Evolutionary conservation across 2,329 filamentous ascomycete genomes (phyloP).

Genomic region (Sclerotinia sclerotiorum): DNA sequence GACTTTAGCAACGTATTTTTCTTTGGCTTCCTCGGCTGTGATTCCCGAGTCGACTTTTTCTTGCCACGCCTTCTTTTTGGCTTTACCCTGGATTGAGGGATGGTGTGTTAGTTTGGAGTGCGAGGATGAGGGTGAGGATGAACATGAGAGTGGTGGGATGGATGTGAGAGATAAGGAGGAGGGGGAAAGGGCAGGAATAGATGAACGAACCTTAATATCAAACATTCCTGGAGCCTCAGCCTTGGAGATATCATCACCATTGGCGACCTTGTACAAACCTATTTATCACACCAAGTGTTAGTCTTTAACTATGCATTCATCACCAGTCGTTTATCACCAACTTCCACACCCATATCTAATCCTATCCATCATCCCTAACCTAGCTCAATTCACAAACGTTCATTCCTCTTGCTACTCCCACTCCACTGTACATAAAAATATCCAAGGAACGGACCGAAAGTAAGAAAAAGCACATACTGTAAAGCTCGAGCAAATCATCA

Average conservation of each 20-base stretch:
- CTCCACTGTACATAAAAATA: background rate
- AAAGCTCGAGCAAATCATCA: slow-evolving; percentile 58
- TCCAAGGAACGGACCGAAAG: background rate
- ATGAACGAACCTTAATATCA: slow-evolving; percentile 57
- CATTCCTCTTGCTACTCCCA: background rate
- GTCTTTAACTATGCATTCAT: background rate
- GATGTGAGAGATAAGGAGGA: background rate
- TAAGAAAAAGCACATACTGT: slow-evolving; percentile 28
- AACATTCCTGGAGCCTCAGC: slow-evolving; percentile 66
- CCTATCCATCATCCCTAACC: background rate
- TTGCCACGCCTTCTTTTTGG: slow-evolving; percentile 78
- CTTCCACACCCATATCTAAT: background rate
- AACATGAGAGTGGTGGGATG: slow-evolving; percentile 40
- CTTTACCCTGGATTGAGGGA: slow-evolving; percentile 57
- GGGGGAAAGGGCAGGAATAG: background rate
- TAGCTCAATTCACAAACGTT: background rate
- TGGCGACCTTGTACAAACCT: slow-evolving; percentile 61
- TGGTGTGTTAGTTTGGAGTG: background rate
- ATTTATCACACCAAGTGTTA: slow-evolving; percentile 14
- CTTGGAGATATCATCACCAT: slow-evolving; percentile 55
- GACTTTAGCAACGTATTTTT: slow-evolving; percentile 71
- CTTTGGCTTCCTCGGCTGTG: slow-evolving; percentile 66
- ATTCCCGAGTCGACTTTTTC: slow-evolving; percentile 63
- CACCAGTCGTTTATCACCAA: background rate
- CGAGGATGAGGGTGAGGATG: background rate